Conservation (phyloP, 2,329 filamentous ascomycete species). For the Trichoderma sp. region DNA sequence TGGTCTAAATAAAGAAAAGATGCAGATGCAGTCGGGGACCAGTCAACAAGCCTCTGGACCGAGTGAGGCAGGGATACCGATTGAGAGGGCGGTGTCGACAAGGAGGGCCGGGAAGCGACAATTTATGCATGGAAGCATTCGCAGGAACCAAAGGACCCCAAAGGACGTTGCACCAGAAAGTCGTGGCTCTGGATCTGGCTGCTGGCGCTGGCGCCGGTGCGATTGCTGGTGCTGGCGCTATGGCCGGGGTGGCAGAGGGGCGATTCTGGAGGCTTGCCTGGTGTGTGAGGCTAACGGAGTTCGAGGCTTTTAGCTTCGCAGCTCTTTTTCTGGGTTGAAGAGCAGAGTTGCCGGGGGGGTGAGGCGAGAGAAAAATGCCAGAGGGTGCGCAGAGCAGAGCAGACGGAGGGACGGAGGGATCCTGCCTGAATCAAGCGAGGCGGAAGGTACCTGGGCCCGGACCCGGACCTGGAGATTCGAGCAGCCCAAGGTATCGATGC, state of each 20-base stretch:
- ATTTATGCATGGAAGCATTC: slow-evolving; percentile 27
- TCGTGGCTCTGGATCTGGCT: background rate
- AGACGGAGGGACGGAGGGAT: slow-evolving; percentile 7
- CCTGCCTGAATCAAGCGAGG: slow-evolving; percentile 4
- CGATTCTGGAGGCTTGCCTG: slow-evolving; percentile 18
- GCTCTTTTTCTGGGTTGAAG: slow-evolving; percentile 1
- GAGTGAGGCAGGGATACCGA: slow-evolving; percentile 16
- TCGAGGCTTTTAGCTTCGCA: slow-evolving; percentile 24
- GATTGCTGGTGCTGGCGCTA: slow-evolving; percentile 9
- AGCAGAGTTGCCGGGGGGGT: slow-evolving; percentile 7
- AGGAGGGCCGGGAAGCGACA: slow-evolving; percentile 17
- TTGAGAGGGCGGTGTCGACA: slow-evolving; percentile 17
- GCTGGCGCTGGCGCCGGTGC: background rate
- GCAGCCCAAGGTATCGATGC: background rate
- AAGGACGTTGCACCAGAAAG: slow-evolving; percentile 24
- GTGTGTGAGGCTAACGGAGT: slow-evolving; percentile 24
- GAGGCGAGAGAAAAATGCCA: slow-evolving; percentile 2
- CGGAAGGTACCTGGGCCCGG: background rate
- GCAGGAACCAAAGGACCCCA: slow-evolving; percentile 20
- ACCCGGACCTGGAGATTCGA: background rate
- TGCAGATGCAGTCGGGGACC: slow-evolving; percentile 1
- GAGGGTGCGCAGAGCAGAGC: background rate
- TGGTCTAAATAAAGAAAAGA: slow-evolving; percentile 8
- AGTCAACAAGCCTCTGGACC: slow-evolving; percentile 24
- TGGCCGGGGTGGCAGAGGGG: slow-evolving; percentile 17